Evolutionary conservation across 257 asterid species (phyloP).

Genomic region (Solanum dulcamara): DNA sequence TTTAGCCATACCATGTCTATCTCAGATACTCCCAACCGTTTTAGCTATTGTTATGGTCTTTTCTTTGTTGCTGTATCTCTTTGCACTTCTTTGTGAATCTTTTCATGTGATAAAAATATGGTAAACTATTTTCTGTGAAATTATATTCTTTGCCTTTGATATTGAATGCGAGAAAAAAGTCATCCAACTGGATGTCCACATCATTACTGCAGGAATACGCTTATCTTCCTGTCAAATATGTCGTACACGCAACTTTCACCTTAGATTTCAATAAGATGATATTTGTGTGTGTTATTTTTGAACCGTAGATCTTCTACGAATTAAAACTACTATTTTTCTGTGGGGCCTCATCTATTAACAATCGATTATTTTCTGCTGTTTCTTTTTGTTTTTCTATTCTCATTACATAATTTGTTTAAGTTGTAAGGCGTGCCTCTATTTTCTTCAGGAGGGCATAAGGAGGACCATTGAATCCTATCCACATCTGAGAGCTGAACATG

Average conservation of each 20-base stretch:
- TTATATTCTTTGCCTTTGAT: not conserved
- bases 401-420: not conserved
- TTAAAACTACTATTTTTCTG: not conserved
- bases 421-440: not conserved
- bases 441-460: conserved; percentile 76
- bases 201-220: not conserved
- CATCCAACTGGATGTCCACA: not conserved
- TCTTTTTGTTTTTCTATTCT: not conserved
- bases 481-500: conserved; percentile 65
- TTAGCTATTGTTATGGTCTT: not conserved
- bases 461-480: conserved; percentile 74
- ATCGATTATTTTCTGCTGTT: not conserved
- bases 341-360: not conserved
- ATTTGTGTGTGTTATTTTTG: not conserved
- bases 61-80: not conserved
- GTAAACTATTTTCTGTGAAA: not conserved
- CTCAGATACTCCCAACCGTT: not conserved
- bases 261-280: not conserved
- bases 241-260: not conserved
- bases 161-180: not conserved
- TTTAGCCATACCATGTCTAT: not conserved
- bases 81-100: not conserved
- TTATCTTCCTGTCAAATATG: not conserved
- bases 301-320: not conserved
- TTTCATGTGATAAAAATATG: not conserved